phyloP scores from a whole-genome alignment of 2,329 filamentous ascomycete genomes.

The Alternaria solani region DNA sequence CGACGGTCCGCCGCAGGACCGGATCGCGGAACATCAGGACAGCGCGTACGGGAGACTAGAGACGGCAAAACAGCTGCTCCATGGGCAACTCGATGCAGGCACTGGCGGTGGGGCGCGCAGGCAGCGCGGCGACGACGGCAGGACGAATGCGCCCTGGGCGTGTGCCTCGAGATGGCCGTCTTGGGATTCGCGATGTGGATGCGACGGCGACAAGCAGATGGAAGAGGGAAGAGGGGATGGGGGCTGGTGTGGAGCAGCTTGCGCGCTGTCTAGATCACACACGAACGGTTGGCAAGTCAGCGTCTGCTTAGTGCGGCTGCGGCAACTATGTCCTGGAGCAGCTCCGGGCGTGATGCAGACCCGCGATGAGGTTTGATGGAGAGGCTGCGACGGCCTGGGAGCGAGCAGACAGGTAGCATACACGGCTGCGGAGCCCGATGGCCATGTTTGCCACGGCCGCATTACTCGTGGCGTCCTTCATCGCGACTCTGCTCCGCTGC shows the following conservation, averaged over 20 bases:
- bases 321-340: slow-evolving; percentile 30
- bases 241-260: slow-evolving; percentile 23
- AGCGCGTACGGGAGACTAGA: slow-evolving; percentile 14
- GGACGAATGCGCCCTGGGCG: slow-evolving; percentile 29
- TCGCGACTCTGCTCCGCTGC: slow-evolving; percentile 15
- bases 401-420: slow-evolving; percentile 1
- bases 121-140: slow-evolving; percentile 12
- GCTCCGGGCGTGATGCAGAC: slow-evolving; percentile 26
- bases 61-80: slow-evolving; percentile 14
- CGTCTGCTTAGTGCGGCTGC: slow-evolving; percentile 37
- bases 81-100: slow-evolving; percentile 22
- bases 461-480: slow-evolving; percentile 17
- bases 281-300: slow-evolving; percentile 32
- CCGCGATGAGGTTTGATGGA: slow-evolving; percentile 32
- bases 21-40: slow-evolving; percentile 41
- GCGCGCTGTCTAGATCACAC: slow-evolving; percentile 29
- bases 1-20: slow-evolving; percentile 40
- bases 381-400: slow-evolving; percentile 14
- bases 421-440: slow-evolving; percentile 9
- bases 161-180: slow-evolving; percentile 24
- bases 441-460: slow-evolving; percentile 3
- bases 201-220: slow-evolving; percentile 17
- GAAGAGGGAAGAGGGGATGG: slow-evolving; percentile 16
- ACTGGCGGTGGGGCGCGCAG: slow-evolving; percentile 15
- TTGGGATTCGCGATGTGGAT: slow-evolving; percentile 17